Conservation (phyloP, 805 yeast genomes). For the Ogataea dorogensis region DNA sequence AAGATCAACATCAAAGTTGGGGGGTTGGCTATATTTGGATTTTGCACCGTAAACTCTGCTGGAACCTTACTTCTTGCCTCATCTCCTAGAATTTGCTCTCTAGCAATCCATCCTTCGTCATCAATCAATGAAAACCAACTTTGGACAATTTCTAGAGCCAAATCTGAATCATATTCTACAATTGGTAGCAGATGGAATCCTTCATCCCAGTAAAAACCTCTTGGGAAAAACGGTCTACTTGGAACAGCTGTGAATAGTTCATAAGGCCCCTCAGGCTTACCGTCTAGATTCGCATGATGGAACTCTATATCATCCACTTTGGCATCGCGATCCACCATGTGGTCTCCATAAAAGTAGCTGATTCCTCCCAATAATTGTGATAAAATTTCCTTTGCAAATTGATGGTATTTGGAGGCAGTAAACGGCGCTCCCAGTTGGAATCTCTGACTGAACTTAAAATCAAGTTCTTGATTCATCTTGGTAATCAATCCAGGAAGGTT, state of each 20-base stretch:
- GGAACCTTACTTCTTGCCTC: slow-evolving; percentile 92
- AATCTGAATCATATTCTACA: slow-evolving; percentile 76
- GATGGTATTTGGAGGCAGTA: slow-evolving; percentile 38
- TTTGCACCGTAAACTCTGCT: slow-evolving; percentile 75
- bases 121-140: slow-evolving; percentile 90
- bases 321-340: slow-evolving; percentile 72
- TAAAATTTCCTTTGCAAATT: slow-evolving; percentile 73
- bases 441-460: slow-evolving; percentile 48
- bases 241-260: slow-evolving; percentile 84
- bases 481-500: slow-evolving; percentile 39
- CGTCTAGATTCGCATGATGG: slow-evolving; percentile 46
- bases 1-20: slow-evolving; percentile 85
- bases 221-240: slow-evolving; percentile 89
- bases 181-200: slow-evolving; percentile 90
- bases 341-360: slow-evolving; percentile 83
- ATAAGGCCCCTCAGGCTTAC: slow-evolving; percentile 70
- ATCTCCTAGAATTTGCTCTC: slow-evolving; percentile 90
- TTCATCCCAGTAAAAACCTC: slow-evolving; percentile 99
- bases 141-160: slow-evolving; percentile 72
- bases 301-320: slow-evolving; percentile 68
- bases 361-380: slow-evolving; percentile 89
- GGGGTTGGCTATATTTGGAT: slow-evolving; percentile 90
- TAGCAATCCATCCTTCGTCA: slow-evolving; percentile 93
- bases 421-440: slow-evolving; percentile 60
- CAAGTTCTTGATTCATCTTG: slow-evolving; percentile 39